Base-by-base conservation (phyloP, 805 yeast genomes). In the Wickerhamiella brachini region DNA sequence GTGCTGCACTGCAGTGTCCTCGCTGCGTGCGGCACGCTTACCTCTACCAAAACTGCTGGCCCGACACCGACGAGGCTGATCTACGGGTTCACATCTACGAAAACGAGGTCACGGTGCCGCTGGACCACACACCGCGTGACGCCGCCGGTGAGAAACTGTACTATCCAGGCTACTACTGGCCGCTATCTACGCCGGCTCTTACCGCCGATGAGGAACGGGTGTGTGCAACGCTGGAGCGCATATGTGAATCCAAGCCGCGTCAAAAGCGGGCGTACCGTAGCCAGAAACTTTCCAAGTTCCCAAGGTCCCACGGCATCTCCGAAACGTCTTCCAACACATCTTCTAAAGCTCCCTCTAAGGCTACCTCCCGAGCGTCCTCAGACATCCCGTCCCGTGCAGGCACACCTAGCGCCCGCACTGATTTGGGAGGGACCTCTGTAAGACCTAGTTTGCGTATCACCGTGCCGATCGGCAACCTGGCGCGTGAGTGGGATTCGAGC, bases 21-120 rank as follows among this genome's bases (percentile, higher is more conserved):
- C 52, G 67, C 37, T 65, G 68, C 41, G 61, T 63, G 34, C 57
- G 68, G 20, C 68, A 65, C 44, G 61, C 62, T 4, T 52, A 54
- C 1, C 43, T 65, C 8, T 65, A 62, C 50, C 55, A 54, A 24
- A 51, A 54, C 8, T 51, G 41, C 24, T 65, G 68, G 68, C 68
- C 68, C 13, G 44, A 24, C 15, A 44, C 47, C 23, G 18, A 29
- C 22, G 39, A 18, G 5, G 17, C 17, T 3, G n/a, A 17, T 29
- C 3, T 37, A 20, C 41, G 41, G 15, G 20, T 37, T 7, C 41
- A 37, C 5, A 6, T 37, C 15, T 37, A 37, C 41, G 41, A 37
- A 6, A 15, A 37, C 20, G 41, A 15, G 20, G 41, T 37, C 18
- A 37, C 41, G 20, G 41, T 37, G 18, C 41, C 41, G 17, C 17